phyloP scores from a whole-genome alignment of 208 protist genomes.

The Crithidia brevicula region DNA sequence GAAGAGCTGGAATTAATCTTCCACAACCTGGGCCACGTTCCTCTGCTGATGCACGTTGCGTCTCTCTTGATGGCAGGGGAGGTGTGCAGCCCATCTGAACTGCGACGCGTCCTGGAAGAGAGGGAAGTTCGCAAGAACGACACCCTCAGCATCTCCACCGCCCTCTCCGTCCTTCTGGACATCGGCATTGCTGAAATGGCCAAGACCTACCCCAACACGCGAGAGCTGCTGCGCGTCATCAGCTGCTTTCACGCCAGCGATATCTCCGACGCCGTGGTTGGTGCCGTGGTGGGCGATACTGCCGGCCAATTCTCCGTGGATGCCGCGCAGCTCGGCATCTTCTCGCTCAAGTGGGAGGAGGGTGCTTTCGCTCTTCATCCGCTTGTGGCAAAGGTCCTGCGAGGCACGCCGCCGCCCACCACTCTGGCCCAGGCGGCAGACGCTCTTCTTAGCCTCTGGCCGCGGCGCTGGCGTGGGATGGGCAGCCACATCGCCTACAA shows the following conservation, averaged over 20 bases:
- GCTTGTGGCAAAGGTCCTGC: constrained; percentile 50
- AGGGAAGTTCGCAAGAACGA: constrained; percentile 39
- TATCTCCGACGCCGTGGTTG: constrained; percentile 63
- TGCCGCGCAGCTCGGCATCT: constrained; percentile 54
- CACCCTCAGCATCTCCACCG: constrained; percentile 62
- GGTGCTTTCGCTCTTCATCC: constrained; percentile 66
- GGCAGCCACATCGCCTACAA: constrained; percentile 58
- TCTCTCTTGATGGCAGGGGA: constrained; percentile 44
- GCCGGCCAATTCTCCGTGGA: constrained; percentile 48
- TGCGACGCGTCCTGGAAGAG: constrained; percentile 33
- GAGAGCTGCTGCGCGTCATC: constrained; percentile 39
- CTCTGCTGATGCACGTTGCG: constrained; percentile 71
- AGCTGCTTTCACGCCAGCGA: constrained; percentile 66
- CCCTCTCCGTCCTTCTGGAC: constrained; percentile 53
- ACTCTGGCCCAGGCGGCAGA: constrained; percentile 35
- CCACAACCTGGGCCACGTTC: constrained; percentile 64
- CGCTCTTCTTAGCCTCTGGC: constrained; percentile 61
- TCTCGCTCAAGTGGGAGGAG: constrained; percentile 75
- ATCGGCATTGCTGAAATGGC: constrained; percentile 54
- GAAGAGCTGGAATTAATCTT: constrained; percentile 33
- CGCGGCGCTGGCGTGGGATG: constrained; percentile 74
- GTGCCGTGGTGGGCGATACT: constrained; percentile 44
- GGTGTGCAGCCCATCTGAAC: constrained; percentile 28
- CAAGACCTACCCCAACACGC: constrained; percentile 37
- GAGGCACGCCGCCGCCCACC: not conserved